phyloP scores from a whole-genome alignment of 2,329 filamentous ascomycete genomes.

The Fusarium sacchari region DNA sequence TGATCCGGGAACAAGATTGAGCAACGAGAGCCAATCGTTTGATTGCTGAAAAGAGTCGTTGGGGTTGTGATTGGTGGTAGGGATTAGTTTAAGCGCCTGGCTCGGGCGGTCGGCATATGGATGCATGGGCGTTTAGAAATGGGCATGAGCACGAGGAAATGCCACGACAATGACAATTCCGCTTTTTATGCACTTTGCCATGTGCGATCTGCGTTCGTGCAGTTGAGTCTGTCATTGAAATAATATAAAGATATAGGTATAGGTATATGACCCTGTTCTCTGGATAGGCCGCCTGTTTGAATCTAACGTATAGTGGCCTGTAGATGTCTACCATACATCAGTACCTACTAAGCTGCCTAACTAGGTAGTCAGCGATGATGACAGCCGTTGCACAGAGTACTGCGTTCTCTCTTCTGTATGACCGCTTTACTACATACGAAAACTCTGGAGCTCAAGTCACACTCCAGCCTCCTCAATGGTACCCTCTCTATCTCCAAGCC shows the following conservation, averaged over 20 bases:
- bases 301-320: neutral
- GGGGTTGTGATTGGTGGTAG: slow-evolving; percentile 30
- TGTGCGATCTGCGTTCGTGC: slow-evolving; percentile 7
- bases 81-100: slow-evolving; percentile 32
- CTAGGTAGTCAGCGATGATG: neutral
- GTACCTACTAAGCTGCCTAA: too few species aligned
- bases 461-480: slow-evolving; percentile 2
- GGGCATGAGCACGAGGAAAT: slow-evolving; percentile 2
- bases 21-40: slow-evolving; percentile 26
- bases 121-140: slow-evolving; percentile 29
- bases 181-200: slow-evolving; percentile 17
- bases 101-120: slow-evolving; percentile 31
- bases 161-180: slow-evolving; percentile 6
- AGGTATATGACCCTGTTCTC: neutral
- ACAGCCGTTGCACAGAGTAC: neutral
- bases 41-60: neutral
- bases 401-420: neutral
- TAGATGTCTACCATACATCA: neutral
- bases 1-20: slow-evolving; percentile 27
- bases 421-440: neutral
- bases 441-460: neutral
- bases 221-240: neutral
- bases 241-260: neutral
- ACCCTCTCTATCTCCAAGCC: neutral
- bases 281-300: neutral